Conservation (phyloP, 768 basidiomycete species). For the Amyloporia xantha region DNA sequence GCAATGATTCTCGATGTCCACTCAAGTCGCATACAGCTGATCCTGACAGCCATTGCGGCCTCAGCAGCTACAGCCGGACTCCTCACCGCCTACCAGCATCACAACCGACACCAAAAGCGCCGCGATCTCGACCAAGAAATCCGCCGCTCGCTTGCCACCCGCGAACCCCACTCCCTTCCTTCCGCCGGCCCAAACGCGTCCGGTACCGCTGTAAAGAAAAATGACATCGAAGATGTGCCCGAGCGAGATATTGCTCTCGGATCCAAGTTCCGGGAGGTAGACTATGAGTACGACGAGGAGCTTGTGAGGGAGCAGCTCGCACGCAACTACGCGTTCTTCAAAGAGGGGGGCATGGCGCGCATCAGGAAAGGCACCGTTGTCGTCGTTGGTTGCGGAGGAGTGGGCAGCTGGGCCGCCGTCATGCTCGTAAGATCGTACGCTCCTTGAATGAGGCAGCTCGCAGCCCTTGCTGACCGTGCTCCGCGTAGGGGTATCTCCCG, state of each 20-base stretch:
- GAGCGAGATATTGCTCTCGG: slow-evolving; percentile 7
- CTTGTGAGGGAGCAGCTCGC: slow-evolving; percentile 87
- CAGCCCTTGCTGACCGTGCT: neutral
- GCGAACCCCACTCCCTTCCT: neutral
- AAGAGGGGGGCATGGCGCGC: slow-evolving; percentile 78
- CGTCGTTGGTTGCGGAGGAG: slow-evolving; percentile 92
- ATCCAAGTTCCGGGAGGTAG: neutral
- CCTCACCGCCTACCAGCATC: slow-evolving; percentile 51
- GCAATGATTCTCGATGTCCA: slow-evolving; percentile 17
- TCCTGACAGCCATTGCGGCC: slow-evolving; percentile 57
- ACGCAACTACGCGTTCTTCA: slow-evolving; percentile 92
- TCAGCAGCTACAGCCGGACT: slow-evolving; percentile 54
- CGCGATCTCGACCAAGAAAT: slow-evolving; percentile 53
- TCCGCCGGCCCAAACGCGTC: neutral
- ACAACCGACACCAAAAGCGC: slow-evolving; percentile 39
- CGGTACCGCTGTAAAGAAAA: neutral
- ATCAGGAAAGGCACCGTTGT: slow-evolving; percentile 74
- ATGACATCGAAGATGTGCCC: neutral
- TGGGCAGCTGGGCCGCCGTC: slow-evolving; percentile 92
- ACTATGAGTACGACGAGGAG: slow-evolving; percentile 57
- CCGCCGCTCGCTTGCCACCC: slow-evolving; percentile 38
- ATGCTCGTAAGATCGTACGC: slow-evolving; percentile 90
- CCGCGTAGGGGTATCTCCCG: slow-evolving; percentile 58
- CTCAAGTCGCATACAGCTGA: slow-evolving; percentile 59
- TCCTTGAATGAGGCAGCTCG: neutral